Evolutionary conservation across 2,329 filamentous ascomycete species (phyloP), one percentile per base, ranked within the genome.

Genomic region (Fusarium lateritium): DNA sequence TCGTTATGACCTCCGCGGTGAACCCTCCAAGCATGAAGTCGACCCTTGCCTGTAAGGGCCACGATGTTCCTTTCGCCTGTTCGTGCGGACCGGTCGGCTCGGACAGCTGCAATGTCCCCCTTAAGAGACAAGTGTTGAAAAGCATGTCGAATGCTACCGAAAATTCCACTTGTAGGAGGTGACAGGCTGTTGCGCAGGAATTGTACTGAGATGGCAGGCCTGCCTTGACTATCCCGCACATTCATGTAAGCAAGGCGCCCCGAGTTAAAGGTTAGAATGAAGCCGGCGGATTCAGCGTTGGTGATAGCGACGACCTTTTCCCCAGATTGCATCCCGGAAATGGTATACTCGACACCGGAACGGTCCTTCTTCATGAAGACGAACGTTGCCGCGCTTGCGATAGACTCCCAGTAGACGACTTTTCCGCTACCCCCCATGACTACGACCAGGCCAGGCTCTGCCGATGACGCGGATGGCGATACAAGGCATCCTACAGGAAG

Each of bases 321-420:
- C 45, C 93, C 91, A 1, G 91, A 92, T 55, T 91, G 89, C 80
- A 98, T 86, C 65, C 92, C 91, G 4, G 88, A 84, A 65, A 97
- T 89, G 4, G 83, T 83, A 45, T 92, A 89, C 75, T 97, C 93
- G 17, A 97, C 88, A 17, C 93, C 93, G 69, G 90, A 91, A 69
- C 92, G 90, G 75, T 93, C 92, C 76, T 97, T 92, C 69, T 92
- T 91, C 75, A 95, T 92, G 40, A 97, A 88, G 67, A 92, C 93
- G 56, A 97, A 86, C 1, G 93, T 94, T 39, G 94, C 92, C 11
- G 94, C 94, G 78, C 90, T 94, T 57, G 95, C 94, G 67, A 98
- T 92, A 39, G 94, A 97, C 78, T 98, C 96, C 94, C 96, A 98
- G 79, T 96, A 98, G 44, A 93, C 91, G 53, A 98, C 89, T 78